Base-by-base conservation (phyloP, 345 rosid species). In the Raphanus sativus region DNA sequence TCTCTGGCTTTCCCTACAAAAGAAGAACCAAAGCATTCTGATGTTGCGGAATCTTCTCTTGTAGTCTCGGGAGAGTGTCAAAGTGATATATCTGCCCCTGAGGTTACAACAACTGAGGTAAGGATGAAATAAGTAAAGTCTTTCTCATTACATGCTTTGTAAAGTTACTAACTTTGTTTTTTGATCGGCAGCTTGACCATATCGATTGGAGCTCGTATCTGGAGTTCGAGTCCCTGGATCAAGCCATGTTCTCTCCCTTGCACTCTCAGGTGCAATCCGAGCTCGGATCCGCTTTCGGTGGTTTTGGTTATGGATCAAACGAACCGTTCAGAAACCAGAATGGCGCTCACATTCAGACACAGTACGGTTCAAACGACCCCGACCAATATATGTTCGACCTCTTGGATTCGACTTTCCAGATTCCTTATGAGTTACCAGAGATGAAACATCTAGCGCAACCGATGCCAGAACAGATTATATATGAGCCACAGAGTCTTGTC, bases 191-290 rank as follows among this genome's bases (percentile, higher is more conserved):
- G 84, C 69, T 69, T 59, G 84, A 84, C 45, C 83, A 81, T 40
- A 74, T 63, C 12, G 71, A 86, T 16, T 78, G 82, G 74, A 30
- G 28, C 34, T 69, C 84, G 4, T 62, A 62, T 59, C 36, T 55
- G 82, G 79, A 59, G 11, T 59, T 55, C 3, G 86, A 77, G 70
- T 59, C 86, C 17, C 56, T 73, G 17, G 80, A 85, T 69, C 65
- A 68, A 69, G 71, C 69, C 8, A 5, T 83, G 30, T 83, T 89
- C 77, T 76, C 89, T 38, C 88, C 88, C 26, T 70, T 85, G 75
- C 86, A 84, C 59, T 40, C 76, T 0, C 87, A 82, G 40, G 60
- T 75, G 65, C 89, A 81, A 62, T 55, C 73, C 16, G 87, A 81
- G 81, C 15, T 76, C 0, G 86, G 80, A 16, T 77, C 84, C 48